A percentile compares a stretch with the other conserved stretches of the same genome.
phyloP scores from a whole-genome alignment of 1,284 basidiomycete species.

The Ceratobasidium sp. region DNA sequence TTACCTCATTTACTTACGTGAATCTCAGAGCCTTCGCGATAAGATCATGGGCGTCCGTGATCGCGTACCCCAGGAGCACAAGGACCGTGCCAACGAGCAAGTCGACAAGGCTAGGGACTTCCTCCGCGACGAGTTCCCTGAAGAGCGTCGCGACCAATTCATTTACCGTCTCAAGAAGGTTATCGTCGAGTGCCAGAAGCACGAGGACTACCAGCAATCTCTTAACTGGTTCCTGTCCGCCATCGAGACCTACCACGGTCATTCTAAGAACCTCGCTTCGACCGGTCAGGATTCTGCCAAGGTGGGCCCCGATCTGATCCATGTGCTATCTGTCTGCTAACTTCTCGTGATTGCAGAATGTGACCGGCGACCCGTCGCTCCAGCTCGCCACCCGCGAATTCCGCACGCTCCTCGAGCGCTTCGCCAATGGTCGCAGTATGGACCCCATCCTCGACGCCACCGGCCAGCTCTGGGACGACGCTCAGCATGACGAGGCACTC shows the following conservation, averaged over 20 bases:
- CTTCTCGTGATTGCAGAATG: slow-evolving; percentile 53
- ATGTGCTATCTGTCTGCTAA: not conserved
- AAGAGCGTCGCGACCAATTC: slow-evolving; percentile 87
- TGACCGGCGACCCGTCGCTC: slow-evolving; percentile 69
- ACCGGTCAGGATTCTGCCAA: slow-evolving; percentile 59
- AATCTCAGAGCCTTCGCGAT: slow-evolving; percentile 52
- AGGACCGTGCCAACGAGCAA: slow-evolving; percentile 68
- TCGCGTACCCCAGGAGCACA: slow-evolving; percentile 73
- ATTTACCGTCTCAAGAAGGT: slow-evolving; percentile 88
- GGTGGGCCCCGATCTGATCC: not conserved
- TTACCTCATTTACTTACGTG: not conserved
- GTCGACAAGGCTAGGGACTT: slow-evolving; percentile 73
- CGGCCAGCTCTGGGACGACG: slow-evolving; percentile 81
- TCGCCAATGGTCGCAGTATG: slow-evolving; percentile 83
- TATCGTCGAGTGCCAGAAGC: slow-evolving; percentile 92
- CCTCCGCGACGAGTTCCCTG: slow-evolving; percentile 85
- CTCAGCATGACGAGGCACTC: slow-evolving; percentile 82
- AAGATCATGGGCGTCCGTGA: slow-evolving; percentile 61
- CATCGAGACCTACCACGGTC: slow-evolving; percentile 81
- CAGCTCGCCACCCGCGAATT: slow-evolving; percentile 75
- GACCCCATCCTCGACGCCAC: slow-evolving; percentile 80
- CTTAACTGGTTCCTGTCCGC: slow-evolving; percentile 81
- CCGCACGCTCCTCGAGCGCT: slow-evolving; percentile 88
- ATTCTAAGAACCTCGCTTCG: slow-evolving; percentile 66
- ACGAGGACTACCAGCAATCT: slow-evolving; percentile 89